Percentiles rank a stretch among this genome's conserved stretches.
phyloP scores from a whole-genome alignment of 495 filamentous ascomycete species.

The Talaromyces ruber region DNA sequence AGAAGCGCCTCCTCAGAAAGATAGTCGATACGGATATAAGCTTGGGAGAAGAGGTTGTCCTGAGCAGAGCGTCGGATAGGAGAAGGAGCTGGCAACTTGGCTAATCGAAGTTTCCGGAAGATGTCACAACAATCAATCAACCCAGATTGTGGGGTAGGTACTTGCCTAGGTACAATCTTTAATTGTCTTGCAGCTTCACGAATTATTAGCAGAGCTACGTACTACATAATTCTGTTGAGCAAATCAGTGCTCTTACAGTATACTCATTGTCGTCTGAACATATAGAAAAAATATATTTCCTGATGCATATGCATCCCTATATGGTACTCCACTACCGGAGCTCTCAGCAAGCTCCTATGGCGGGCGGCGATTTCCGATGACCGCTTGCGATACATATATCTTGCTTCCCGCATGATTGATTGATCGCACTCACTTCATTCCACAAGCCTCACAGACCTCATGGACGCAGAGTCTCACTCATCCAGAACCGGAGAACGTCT shows the following conservation, averaged over 20 bases:
- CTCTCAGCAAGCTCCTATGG: slow-evolving; percentile 1
- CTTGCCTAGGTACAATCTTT: not conserved
- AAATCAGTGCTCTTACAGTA: too few species aligned
- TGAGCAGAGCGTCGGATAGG: slow-evolving; percentile 4
- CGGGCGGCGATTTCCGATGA: slow-evolving; percentile 7
- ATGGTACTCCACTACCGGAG: not conserved
- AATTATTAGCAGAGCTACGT: too few species aligned
- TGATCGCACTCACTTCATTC: not conserved
- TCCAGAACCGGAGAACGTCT: slow-evolving; percentile 28
- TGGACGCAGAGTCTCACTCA: slow-evolving; percentile 4
- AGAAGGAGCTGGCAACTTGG: not conserved
- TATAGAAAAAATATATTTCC: not conserved
- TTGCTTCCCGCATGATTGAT: not conserved
- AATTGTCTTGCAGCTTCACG: not conserved
- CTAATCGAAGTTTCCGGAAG: slow-evolving; percentile 26
- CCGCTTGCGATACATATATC: not conserved
- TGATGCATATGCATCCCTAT: not conserved
- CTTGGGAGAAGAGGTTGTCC: not conserved
- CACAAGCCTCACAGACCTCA: not conserved
- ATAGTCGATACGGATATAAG: not conserved
- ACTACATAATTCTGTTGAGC: too few species aligned
- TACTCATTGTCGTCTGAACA: too few species aligned
- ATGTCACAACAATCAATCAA: not conserved
- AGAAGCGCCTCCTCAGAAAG: not conserved
- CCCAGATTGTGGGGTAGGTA: not conserved